These are phyloP conservation scores for Tirmania nivea DNA, from an alignment of 495 filamentous ascomycete genomes.

Conservation along the genomic window DNA sequence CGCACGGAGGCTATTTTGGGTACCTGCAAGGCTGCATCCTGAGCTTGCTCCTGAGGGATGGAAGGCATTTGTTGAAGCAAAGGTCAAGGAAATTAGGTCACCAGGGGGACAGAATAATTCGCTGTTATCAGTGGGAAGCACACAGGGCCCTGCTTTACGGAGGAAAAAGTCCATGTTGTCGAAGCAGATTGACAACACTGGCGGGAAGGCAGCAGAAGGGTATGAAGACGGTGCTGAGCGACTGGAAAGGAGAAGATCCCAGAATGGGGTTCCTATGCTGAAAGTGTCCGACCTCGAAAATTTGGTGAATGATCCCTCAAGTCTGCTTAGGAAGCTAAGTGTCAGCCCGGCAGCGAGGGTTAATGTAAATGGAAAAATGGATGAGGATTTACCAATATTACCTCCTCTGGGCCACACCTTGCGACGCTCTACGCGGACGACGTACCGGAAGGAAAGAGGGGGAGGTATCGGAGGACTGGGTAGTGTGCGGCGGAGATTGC, in stretches of 20 bases:
- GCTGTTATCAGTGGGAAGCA: conserved; percentile 43
- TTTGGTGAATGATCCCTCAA: conserved; percentile 62
- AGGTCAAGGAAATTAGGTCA: conserved; percentile 51
- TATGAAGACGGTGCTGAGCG: conserved; percentile 79
- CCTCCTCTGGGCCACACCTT: conserved; percentile 55
- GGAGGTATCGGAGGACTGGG: conserved; percentile 60
- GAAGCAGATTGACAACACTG: conserved; percentile 58
- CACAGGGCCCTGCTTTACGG: conserved; percentile 33
- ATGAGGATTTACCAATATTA: conserved; percentile 76
- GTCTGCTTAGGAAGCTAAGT: conserved; percentile 43
- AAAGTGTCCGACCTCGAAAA: conserved; percentile 41
- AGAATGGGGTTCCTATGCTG: conserved; percentile 29
- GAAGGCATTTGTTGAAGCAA: conserved; percentile 85
- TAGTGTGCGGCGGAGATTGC: conserved; percentile 40
- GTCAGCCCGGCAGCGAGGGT: conserved; percentile 22
- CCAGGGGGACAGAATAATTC: conserved; percentile 37
- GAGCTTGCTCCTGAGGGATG: conserved; percentile 93
- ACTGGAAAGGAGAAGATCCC: conserved; percentile 53
- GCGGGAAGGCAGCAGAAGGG: conserved; percentile 35
- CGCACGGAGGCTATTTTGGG: conserved; percentile 77
- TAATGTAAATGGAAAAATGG: conserved; percentile 4
- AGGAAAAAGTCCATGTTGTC: conserved; percentile 95
- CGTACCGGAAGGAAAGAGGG: conserved; percentile 41
- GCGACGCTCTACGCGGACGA: conserved; percentile 73
- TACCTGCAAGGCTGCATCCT: conserved; percentile 81